Evolutionary conservation across 1,139 yeast genomes (phyloP).

Genomic region (Petasospora rhodanensis): DNA sequence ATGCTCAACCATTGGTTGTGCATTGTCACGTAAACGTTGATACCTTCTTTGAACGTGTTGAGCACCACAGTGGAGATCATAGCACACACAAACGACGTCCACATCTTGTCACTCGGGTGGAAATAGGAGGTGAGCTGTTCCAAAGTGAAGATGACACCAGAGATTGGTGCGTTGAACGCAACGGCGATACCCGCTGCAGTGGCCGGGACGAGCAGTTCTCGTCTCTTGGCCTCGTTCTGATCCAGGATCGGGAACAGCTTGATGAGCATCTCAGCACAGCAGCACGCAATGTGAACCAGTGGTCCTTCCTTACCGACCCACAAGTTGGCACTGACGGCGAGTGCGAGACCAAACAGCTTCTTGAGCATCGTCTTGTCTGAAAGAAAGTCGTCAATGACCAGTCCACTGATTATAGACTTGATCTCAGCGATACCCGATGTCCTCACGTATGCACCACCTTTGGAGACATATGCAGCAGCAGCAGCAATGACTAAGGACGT

Average conservation of each 20-base stretch:
- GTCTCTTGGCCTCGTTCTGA: slow-evolving; percentile 47
- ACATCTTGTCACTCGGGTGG: slow-evolving; percentile 60
- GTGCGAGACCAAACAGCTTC: slow-evolving; percentile 75
- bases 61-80: slow-evolving; percentile 67
- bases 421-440: slow-evolving; percentile 97
- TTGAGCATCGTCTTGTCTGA: slow-evolving; percentile 70
- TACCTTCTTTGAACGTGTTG: slow-evolving; percentile 55
- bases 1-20: slow-evolving; percentile 70
- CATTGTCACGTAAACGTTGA: slow-evolving; percentile 59
- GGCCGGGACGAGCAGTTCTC: slow-evolving; percentile 56
- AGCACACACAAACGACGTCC: slow-evolving; percentile 80
- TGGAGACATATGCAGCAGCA: slow-evolving; percentile 39
- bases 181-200: slow-evolving; percentile 92
- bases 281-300: slow-evolving; percentile 78
- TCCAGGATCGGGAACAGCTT: slow-evolving; percentile 31
- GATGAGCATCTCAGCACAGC: slow-evolving; percentile 46
- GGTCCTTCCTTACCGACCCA: slow-evolving; percentile 97
- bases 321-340: slow-evolving; percentile 76
- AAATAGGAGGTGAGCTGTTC: slow-evolving; percentile 68
- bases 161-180: slow-evolving; percentile 92
- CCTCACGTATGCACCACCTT: slow-evolving; percentile 59
- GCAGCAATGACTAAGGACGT: slow-evolving; percentile 32
- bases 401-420: slow-evolving; percentile 90
- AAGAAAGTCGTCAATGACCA: slow-evolving; percentile 71
- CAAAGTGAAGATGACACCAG: slow-evolving; percentile 84